Evolutionary conservation across 2,329 filamentous ascomycete genomes (phyloP).

Genomic region (Calonectria fujianensis): DNA sequence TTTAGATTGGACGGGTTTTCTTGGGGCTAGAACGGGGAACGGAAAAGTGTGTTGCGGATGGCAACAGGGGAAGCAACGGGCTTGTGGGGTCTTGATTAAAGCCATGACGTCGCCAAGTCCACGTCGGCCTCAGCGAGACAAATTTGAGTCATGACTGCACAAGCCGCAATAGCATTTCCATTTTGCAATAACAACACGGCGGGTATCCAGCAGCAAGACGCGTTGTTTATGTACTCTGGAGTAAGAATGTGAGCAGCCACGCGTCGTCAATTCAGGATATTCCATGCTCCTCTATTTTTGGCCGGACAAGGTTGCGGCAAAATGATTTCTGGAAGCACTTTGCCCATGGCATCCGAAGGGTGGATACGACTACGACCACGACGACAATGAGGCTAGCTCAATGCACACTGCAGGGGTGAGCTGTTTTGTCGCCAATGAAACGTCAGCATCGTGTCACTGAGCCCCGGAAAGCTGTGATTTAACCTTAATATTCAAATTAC

Average conservation of each 20-base stretch:
- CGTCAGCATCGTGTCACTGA: not conserved
- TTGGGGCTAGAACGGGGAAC: not conserved
- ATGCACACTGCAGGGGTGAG: constrained; percentile 1
- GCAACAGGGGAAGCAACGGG: not conserved
- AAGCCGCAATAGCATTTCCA: not conserved
- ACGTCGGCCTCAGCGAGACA: not conserved
- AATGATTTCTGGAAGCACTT: not conserved
- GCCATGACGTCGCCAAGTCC: not conserved
- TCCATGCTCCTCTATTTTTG: not conserved
- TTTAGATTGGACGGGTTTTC: not conserved
- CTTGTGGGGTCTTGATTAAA: not conserved
- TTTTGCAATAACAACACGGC: no score
- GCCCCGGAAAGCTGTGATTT: not conserved
- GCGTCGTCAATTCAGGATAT: not conserved
- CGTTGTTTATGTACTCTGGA: not conserved
- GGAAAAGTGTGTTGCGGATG: not conserved
- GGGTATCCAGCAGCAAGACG: not conserved
- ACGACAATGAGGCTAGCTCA: not conserved
- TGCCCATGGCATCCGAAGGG: not conserved
- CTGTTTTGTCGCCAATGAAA: not conserved
- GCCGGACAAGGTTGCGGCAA: not conserved
- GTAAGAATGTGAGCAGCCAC: not conserved
- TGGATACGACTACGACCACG: not conserved
- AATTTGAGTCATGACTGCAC: not conserved
- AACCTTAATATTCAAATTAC: constrained; percentile 17